Evolutionary conservation across 2,329 filamentous ascomycete genomes (phyloP).

Genomic region (Penicillium decumbens): DNA sequence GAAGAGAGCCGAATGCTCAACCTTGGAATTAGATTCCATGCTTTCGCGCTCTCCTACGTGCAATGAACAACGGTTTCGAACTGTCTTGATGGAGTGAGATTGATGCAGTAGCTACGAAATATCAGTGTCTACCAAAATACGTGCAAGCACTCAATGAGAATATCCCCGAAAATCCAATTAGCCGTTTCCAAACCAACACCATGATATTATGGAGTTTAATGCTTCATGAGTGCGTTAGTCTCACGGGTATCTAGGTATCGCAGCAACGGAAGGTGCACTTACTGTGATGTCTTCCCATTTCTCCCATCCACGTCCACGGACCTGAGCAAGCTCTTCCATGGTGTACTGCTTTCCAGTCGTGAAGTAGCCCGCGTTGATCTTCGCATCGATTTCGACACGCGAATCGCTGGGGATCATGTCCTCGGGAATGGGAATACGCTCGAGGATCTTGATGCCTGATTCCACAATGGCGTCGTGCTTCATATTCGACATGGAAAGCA

Average conservation of each 20-base stretch:
- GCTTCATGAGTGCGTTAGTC: slow-evolving; percentile 12
- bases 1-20: background rate
- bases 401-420: slow-evolving; percentile 92
- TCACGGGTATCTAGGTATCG: background rate
- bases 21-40: background rate
- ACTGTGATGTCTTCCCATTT: slow-evolving; percentile 52
- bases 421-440: slow-evolving; percentile 86
- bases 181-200: background rate
- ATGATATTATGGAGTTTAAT: slow-evolving; percentile 9
- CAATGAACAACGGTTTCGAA: background rate
- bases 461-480: slow-evolving; percentile 51
- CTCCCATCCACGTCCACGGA: slow-evolving; percentile 89
- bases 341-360: slow-evolving; percentile 88
- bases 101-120: background rate
- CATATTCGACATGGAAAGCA: slow-evolving; percentile 95
- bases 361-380: slow-evolving; percentile 87
- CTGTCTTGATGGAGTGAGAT: background rate
- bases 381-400: slow-evolving; percentile 96
- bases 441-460: slow-evolving; percentile 66
- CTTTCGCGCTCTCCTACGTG: background rate
- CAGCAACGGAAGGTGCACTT: slow-evolving; percentile 8
- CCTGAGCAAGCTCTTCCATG: slow-evolving; percentile 74
- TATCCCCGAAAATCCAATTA: background rate
- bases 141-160: background rate
- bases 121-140: background rate